Base-by-base conservation (phyloP, 2,329 filamentous ascomycete species). In the Exophiala sp. region DNA sequence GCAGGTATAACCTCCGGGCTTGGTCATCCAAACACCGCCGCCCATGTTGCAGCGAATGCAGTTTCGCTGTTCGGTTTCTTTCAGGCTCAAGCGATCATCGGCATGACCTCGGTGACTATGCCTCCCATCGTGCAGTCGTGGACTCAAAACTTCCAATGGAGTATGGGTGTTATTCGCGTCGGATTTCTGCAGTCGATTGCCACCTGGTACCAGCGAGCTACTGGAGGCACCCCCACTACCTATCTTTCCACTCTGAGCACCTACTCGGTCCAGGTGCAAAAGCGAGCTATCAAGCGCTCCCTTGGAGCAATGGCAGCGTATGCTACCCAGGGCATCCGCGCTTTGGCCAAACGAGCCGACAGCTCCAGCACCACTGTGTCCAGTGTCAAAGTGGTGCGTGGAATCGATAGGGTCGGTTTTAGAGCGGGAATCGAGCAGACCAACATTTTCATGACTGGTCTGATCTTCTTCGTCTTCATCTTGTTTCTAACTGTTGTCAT, bases 121-220 rank as follows among this genome's bases (percentile, higher is more conserved):
- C 91, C 91, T 8, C 91, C 91, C 0, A 86, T 95, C 54, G 91
- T 95, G 46, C 79, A 86, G 63, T 79, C 90, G 0, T 97, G 91
- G 91, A 95, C 90, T 1, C 90, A 96, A 71, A 91, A 96, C 70
- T 96, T 97, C 72, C 86, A 94, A 66, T 97, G 91, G 91, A 94
- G 85, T 64, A 93, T 97, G 88, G 91, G 91, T 61, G 89, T 97
- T 62, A 95, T 97, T 62, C 80, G 80, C 44, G 77, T 96, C 35
- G 76, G 75, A n/a, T 96, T 95, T 67, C 79, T 96, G 71, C 88
- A 97, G 72, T 76, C 75, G 41, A 86, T 95, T 63, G 87, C 88
- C 55, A 95, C 89, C 29, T 97, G 91, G 91, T 97, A 96, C 66
- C 90, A 95, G 71, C 86, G 90, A 55, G 80, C 91, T 2, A 97